Evolutionary conservation across 352 stramenopile genomes (phyloP), one percentile per base, ranked within the genome.

Genomic region (Phytophthora citrophthora): DNA sequence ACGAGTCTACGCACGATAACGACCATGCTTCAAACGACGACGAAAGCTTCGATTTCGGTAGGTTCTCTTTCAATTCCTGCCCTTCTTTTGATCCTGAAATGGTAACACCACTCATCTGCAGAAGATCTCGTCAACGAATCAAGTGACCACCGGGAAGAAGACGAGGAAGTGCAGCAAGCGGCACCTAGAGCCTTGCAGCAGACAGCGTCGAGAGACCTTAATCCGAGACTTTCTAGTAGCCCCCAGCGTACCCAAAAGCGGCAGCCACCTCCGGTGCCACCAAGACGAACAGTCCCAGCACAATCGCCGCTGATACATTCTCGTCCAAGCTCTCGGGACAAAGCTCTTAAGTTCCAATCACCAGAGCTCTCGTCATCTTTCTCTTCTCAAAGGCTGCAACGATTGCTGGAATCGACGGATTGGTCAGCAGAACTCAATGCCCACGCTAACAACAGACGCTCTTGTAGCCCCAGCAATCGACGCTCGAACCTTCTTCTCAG

Each of bases 371-470:
- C 60, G 15, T 79, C 72, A 3, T 70, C 72, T 1, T 81, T 79
- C 23, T 81, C 77, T 23, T 77, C 71, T 13, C 64, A 54, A 10
- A 70, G 85, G 10, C 56, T 93, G n/a, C 77, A 80, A 23, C 76
- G 59, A 27, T 56, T 93, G 15, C 70, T 91, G 15, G 83, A 90
- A 50, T 91, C 83, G 3, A 92, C 85, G 4, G 81, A 92, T 49
- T 94, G 83, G 85, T 74, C 44, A 62, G 61, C 69, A 2, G 64
- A 74, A 23, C 58, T 77, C 29, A 66, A 57, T 16, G 45, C 59
- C 0, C 59, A 71, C 49, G 50, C 26, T 20, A 60, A 12, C 9
- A 34, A 34, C 29, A 12, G 7, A 3, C 29, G 29, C 29, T 34
- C 29, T 13, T 13, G 9, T 34, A 34, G 29, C 9, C 29, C 29